phyloP scores from a whole-genome alignment of 805 yeast genomes.

The Metschnikowia cubensis region DNA sequence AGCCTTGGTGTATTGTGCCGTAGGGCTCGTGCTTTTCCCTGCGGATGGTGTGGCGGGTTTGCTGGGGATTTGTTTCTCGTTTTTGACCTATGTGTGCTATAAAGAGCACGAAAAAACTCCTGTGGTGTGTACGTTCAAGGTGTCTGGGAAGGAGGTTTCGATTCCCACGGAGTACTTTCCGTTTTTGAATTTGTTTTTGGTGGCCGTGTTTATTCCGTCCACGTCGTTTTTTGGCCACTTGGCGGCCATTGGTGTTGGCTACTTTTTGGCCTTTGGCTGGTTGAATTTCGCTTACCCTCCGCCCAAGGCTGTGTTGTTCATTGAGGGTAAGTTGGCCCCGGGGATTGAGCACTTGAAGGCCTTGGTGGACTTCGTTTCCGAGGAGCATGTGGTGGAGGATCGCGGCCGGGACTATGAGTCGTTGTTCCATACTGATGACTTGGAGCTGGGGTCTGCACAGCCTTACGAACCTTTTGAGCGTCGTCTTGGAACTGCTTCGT shows the following conservation, averaged over 20 bases:
- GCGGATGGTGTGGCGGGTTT: constrained; percentile 58
- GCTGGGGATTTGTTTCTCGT: constrained; percentile 70
- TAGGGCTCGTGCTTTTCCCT: constrained; percentile 51
- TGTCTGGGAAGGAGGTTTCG: constrained; percentile 33
- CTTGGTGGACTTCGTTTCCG: constrained; percentile 54
- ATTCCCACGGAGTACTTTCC: constrained; percentile 64
- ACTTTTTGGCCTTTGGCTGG: constrained; percentile 53
- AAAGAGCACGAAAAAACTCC: constrained; percentile 39
- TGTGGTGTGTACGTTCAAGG: constrained; percentile 27
- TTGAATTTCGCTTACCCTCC: constrained; percentile 63
- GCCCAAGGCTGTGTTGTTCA: constrained; percentile 55
- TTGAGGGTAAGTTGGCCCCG: constrained; percentile 52
- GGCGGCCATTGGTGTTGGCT: constrained; percentile 65
- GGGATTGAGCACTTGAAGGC: constrained; percentile 53
- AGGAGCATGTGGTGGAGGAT: constrained; percentile 51
- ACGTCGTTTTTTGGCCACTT: constrained; percentile 74
- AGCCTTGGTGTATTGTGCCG: constrained; percentile 57
- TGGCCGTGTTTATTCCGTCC: constrained; percentile 55
- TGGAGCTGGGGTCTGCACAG: constrained; percentile 16
- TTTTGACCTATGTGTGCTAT: constrained; percentile 58
- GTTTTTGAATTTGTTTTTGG: constrained; percentile 43
- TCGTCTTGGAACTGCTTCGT: constrained; percentile 10
- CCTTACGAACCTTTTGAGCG: constrained; percentile 14
- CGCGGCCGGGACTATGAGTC: constrained; percentile 35
- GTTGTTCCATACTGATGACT: constrained; percentile 21